Conservation (phyloP, 495 filamentous ascomycete genomes). For the Pyronema domesticum region DNA sequence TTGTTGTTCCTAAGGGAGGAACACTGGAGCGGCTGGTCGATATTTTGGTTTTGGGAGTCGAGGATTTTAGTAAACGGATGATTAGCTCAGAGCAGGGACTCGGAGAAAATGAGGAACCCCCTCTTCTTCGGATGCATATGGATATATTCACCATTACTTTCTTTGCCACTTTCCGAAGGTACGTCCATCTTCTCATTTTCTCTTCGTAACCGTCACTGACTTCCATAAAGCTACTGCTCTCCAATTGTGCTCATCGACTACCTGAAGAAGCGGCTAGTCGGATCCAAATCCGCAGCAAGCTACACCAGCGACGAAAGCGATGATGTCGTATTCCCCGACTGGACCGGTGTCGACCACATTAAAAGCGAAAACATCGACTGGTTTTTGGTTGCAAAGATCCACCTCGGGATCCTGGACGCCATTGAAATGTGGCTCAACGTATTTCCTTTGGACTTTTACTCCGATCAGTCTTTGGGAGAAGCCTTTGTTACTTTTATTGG, state of each 20-base stretch:
- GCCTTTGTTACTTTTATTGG: slow-evolving; percentile 22
- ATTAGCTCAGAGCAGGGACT: slow-evolving; percentile 13
- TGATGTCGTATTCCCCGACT: slow-evolving; percentile 26
- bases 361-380: slow-evolving; percentile 24
- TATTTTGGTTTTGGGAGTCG: slow-evolving; percentile 25
- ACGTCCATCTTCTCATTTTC: background rate
- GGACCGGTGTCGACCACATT: slow-evolving; percentile 24
- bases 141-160: slow-evolving; percentile 27
- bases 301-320: slow-evolving; percentile 23
- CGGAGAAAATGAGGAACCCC: slow-evolving; percentile 9
- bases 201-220: slow-evolving; percentile 4
- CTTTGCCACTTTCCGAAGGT: slow-evolving; percentile 27
- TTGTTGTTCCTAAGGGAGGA: slow-evolving; percentile 25
- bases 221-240: slow-evolving; percentile 20
- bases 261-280: slow-evolving; percentile 25
- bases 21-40: slow-evolving; percentile 26
- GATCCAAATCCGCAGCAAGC: slow-evolving; percentile 25
- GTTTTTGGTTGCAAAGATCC: slow-evolving; percentile 24
- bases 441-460: slow-evolving; percentile 26
- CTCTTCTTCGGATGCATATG: slow-evolving; percentile 25
- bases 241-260: slow-evolving; percentile 26
- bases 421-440: slow-evolving; percentile 24
- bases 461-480: slow-evolving; percentile 22
- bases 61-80: slow-evolving; percentile 26
- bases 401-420: slow-evolving; percentile 25